Evolutionary conservation across 2,329 filamentous ascomycete species (phyloP), one percentile per base, ranked within the genome.

Genomic region (Escovopsis sp.): DNA sequence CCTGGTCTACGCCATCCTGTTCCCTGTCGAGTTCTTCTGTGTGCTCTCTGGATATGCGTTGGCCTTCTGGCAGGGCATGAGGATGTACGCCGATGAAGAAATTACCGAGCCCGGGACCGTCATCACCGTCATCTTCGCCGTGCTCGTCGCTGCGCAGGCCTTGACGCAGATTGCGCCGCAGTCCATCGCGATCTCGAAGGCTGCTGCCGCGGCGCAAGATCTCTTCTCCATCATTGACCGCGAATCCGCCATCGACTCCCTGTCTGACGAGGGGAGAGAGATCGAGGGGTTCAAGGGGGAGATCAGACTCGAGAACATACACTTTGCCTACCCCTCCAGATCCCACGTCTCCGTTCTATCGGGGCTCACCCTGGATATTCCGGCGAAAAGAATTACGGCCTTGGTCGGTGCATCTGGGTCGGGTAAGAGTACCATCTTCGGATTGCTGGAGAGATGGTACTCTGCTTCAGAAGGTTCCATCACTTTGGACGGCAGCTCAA

Each of bases 381-480:
- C 65, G 12, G 60, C 64, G 4, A 61, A 64, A 12, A 67, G 68
- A 45, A 64, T 65, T 0, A 75, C 70, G 1, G 73, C 73, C 3
- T 62, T 77, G 5, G 72, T 79, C 6, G 75, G 75, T 0, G 60
- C 69, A 2, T 75, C 70, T 18, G 76, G 75, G 0, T 73, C 65
- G 4, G 74, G 74, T 0, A 78, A 78, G 49, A 75, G 70, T 37
- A 77, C 73, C 1, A 64, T 76, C 4, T 66, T 77, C 6, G 70
- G 69, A 0, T 55, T 80, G 2, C 49, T 78, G 2, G 73, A 78
- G 51, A 57, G 77, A 7, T 80, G 78, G 65, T 82, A 80, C 48
- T 62, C 70, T 35, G 64, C 68, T 0, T 59, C 56, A 0, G 56
- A 60, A 0, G 72, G 72, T 0, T 50, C 50, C 1, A 66, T 76